Evolutionary conservation across 208 protist genomes (phyloP).

Genomic region (Trichomonas tenax): DNA sequence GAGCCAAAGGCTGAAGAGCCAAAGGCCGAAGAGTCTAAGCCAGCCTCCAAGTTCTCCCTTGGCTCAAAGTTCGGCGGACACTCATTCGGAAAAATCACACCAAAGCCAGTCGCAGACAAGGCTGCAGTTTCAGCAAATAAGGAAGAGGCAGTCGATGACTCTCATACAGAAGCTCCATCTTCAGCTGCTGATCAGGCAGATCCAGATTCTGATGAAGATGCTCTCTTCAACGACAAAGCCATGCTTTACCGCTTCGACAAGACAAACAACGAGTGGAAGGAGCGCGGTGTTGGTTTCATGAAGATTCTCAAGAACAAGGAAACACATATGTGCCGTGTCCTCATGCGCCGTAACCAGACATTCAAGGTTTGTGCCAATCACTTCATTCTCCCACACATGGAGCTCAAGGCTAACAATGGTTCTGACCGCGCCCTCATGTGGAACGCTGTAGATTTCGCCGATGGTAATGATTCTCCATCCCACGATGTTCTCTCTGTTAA

Average conservation of each 20-base stretch:
- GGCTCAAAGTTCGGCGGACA: not conserved
- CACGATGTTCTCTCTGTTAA: constrained; percentile 2
- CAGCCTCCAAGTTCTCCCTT: not conserved
- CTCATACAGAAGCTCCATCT: not conserved
- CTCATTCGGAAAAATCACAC: not conserved
- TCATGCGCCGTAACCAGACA: constrained; percentile 16
- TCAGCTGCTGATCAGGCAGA: not conserved
- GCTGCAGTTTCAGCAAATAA: not conserved
- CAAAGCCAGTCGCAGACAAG: not conserved
- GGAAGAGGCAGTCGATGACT: constrained; percentile 2
- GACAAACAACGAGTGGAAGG: not conserved
- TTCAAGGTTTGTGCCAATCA: not conserved
- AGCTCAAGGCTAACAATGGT: not conserved
- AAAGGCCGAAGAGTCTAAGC: not conserved
- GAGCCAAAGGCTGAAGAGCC: not conserved
- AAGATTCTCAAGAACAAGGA: constrained; percentile 11
- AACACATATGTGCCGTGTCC: not conserved
- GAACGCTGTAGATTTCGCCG: not conserved
- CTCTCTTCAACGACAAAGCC: not conserved
- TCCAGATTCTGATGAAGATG: not conserved
- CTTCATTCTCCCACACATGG: constrained; percentile 5
- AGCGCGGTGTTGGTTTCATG: constrained; percentile 5
- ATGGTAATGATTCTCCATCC: not conserved
- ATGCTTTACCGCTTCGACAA: constrained; percentile 9
- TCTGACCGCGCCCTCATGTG: not conserved